Evolutionary conservation across 2,329 filamentous ascomycete genomes (phyloP), one percentile per base, ranked within the genome.

Genomic region (Diplocarpon mali): DNA sequence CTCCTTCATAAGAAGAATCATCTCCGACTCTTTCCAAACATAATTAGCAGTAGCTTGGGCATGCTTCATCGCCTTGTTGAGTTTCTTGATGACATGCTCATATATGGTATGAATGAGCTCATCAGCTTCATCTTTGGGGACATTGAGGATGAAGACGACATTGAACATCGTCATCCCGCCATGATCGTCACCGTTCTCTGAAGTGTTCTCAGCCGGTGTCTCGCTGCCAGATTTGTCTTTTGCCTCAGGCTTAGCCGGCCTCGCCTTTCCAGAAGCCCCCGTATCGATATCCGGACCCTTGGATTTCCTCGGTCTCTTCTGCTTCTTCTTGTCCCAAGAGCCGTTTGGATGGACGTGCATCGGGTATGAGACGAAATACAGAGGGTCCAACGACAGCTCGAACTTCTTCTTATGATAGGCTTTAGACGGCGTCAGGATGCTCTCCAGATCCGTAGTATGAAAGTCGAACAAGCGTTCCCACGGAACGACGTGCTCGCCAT

Each of bases 101-200:
- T 95, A 95, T 60, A 95, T 80, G 52, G 93, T 85, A 35, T 83
- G 76, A 37, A 93, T 69, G 11, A 76, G 69, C 58, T 69, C 75
- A 71, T 85, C 83, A 53, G 83, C 80, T 59, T 95, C 85, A 45
- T 89, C 71, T 42, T 81, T 78, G 40, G 81, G 82, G 2, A 88
- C 85, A 53, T 86, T 83, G 52, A 95, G 69, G 40, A 95, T 85
- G 62, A 96, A 96, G 17, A 96, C 88, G 10, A 95, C 76, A 62
- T 95, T 94, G 66, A 98, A 98, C 90, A 96, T 96, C 51, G 82
- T 88, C 85, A 96, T 89, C 14, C 52, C 55, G 36, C 55, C 53
- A 50, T 50, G 35, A 46, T 59, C 57, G 30, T 56, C 57, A 12
- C 52, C 55, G 30, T 57, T 52, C 10, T 59, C 57, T 2, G 48